Evolutionary conservation across 805 yeast species (phyloP), one percentile per base, ranked within the genome.

Genomic region (Wickerhamomyces bisporus): DNA sequence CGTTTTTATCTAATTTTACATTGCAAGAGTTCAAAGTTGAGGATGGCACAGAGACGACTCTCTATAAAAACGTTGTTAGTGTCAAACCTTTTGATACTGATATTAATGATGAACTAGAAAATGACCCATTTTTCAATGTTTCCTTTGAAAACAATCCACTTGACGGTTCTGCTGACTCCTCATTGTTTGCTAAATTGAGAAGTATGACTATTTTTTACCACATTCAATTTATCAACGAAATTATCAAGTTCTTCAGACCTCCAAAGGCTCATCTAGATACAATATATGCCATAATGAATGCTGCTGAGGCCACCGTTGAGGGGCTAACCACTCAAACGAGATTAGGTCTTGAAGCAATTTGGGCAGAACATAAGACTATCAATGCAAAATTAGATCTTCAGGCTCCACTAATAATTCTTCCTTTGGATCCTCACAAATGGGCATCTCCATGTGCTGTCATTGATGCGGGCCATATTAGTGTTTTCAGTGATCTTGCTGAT

Each of bases 381-480:
- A 81, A 88, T 53, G 75, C 88, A 19, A 79, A 85, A 51, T 72
- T 93, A 44, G 98, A 94, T 61, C 67, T 94, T 31, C 96, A 89
- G 54, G 95, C 98, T 0, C 99, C 99, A 0, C 66, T 93, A 47
- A 78, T 94, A 17, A 82, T 91, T 8, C 50, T 93, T 14, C 98
- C 98, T 0, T 66, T 87, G 24, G 86, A 87, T 52, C 84, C 95
- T 0, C 70, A 77, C 11, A 76, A 75, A 45, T 80, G 86, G 79
- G 70, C 81, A 29, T 79, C 97, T 0, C 94, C 97, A 0, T 95
- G 95, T 47, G 86, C 89, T 4, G 77, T 93, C 15, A 69, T 93
- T 38, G 98, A 93, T 68, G 96, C 97, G 7, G 99, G 99, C 54
- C 96, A 91, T 58, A 81, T 94, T 18, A 80, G 87, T 46, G 77